Evolutionary conservation across 345 rosid genomes (phyloP), one percentile per base, ranked within the genome.

Genomic region (Pugionium dolabratum): DNA sequence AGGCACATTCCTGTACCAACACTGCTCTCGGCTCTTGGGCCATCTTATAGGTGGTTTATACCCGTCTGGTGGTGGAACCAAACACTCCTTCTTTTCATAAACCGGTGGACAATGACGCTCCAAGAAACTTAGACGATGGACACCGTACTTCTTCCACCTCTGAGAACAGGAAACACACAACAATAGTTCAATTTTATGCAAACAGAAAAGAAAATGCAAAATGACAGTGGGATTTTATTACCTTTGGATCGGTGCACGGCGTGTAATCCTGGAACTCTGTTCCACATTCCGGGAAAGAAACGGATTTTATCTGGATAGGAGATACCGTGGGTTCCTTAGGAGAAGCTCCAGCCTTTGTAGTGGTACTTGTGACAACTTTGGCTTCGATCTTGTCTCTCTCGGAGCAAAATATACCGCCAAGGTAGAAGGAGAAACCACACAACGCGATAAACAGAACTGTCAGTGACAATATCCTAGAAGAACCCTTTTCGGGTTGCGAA

Each of bases 1-100:
- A 27, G 99, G 99, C 47, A 94, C 99, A 32, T 94, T 94, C 70
- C 96, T 94, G 79, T 90, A 90, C 97, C 99, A 86, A 77, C 99
- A 94, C 50, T 90, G 76, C 54, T 88, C 88, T 44, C 87, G 75
- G 78, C 99, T 90, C 80, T 84, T 90, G 0, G 99, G 99, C 99
- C 99, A 94, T 77, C 69, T 90, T 51, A 94, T 80, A 26, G 99
- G 97, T 4, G 90, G 75, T 79, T 94, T 88, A 52, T 94, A 94
- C 31, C 97, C 99, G 68, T 84, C 93, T 7, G 99, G 99, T 32
- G 99, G 97, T 33, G 99, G 99, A 63, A 94, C 75, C 60, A 94
- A 59, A 80, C 99, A 94, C 76, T 84, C 85, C 56, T 78, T 88
- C 75, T 84, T 86, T 35, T 94, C 99, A 48, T 79, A 88, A 4